Percentiles rank a stretch among this genome's conserved stretches.
These are phyloP conservation scores for Metschnikowia gelsemii DNA, from an alignment of 805 yeast species.

Conservation along the genomic window DNA sequence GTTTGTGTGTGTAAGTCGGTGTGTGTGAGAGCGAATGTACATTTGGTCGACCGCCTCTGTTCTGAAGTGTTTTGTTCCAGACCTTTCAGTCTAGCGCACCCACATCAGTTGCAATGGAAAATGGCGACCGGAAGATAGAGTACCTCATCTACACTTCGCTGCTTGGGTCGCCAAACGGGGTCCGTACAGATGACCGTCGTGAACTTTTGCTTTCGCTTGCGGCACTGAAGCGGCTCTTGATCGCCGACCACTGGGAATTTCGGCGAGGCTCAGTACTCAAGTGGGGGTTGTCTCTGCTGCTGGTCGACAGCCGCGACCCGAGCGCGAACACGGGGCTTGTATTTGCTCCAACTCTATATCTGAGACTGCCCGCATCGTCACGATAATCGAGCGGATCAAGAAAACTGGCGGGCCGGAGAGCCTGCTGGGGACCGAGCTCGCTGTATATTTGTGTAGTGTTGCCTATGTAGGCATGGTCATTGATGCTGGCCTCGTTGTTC, in stretches of 20 bases:
- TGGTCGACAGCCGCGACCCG: background rate
- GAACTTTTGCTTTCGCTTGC: background rate
- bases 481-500: slow-evolving; percentile 1
- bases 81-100: background rate
- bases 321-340: slow-evolving; percentile 1
- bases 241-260: slow-evolving; percentile 9
- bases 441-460: background rate
- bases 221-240: slow-evolving; percentile 5
- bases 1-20: background rate
- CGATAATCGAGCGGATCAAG: slow-evolving; percentile 14
- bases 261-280: slow-evolving; percentile 1
- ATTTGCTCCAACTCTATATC: background rate
- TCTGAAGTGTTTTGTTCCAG: too few relatives aligned
- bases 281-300: background rate
- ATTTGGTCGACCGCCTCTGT: too few relatives aligned
- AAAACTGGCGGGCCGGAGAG: slow-evolving; percentile 7
- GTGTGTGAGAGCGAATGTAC: too few relatives aligned
- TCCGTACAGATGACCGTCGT: background rate
- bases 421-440: slow-evolving; percentile 1
- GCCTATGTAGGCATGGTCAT: background rate
- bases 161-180: background rate
- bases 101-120: background rate
- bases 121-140: too few relatives aligned
- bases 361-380: slow-evolving; percentile 7
- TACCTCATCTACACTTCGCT: background rate